Base-by-base conservation (phyloP, 1,284 basidiomycete species). In the Ceratobasidium sp. region DNA sequence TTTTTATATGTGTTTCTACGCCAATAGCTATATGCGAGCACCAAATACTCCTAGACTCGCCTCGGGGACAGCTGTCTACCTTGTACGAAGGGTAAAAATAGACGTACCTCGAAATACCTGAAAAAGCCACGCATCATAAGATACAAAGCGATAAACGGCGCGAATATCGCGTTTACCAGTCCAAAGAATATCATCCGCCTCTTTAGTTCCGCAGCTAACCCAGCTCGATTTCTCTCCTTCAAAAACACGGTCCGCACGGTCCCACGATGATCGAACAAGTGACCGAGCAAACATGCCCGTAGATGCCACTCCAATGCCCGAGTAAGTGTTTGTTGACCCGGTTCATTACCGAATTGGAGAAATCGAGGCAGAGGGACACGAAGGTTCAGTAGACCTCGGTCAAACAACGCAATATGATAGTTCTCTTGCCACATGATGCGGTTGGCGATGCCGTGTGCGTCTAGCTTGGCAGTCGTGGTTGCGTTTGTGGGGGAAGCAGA, bases 81-180 rank as follows among this genome's bases (percentile, higher is more conserved):
- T 4, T 33, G 13, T 18, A 44, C 4, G 6, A 10, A 26, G 28
- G 2, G 72, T 26, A 42, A 58, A 20, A 2, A 58, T 79, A 23
- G 49, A 77, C 90, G 77, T 71, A 95, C 96, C 88, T 99, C 97
- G 82, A 99, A 99, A 85, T 99, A 99, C 18, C 97, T 94, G 89
- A 99, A 99, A 89, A 99, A 99, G 0, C 96, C 98, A 85, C 98
- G 99, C 91, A 98, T 94, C 61, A 98, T 86, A 61, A 98, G 90
- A 85, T 99, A 99, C n/a, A 33, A 97, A n/a, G n/a, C n/a, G n/a
- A n/a, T n/a, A n/a, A n/a, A 97, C 0, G 98, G 98, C 1, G 95
- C 96, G 83, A 99, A 97, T 15, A 97, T 90, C 1, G 95, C 95
- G 82, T 99, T 99, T 78, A 99, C 85, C 70, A 97, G 91, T 18